A percentile compares a stretch with the other conserved stretches of the same genome.
Conservation (phyloP, 2,329 filamentous ascomycete genomes). For the Pseudocercospora pini-densiflorae region DNA sequence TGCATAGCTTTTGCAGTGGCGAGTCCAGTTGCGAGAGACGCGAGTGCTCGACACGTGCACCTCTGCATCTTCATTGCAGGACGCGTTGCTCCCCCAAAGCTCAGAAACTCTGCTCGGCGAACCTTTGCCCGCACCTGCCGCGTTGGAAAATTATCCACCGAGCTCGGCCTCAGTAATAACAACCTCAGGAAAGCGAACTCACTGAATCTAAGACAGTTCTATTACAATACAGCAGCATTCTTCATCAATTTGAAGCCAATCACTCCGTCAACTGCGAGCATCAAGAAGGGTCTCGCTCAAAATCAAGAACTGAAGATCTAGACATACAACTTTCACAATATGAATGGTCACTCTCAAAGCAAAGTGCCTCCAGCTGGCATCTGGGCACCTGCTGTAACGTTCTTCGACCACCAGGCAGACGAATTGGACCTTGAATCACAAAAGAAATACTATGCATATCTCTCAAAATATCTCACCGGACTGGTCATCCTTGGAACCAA, state of each 20-base stretch:
- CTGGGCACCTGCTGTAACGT: conserved; percentile 50
- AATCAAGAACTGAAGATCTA: not conserved
- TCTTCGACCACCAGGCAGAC: conserved; percentile 48
- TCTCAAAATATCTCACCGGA: conserved; percentile 49
- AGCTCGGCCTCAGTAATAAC: not conserved
- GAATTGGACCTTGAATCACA: conserved; percentile 49
- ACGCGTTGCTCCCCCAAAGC: not conserved
- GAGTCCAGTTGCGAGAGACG: not conserved
- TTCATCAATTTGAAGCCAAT: not conserved
- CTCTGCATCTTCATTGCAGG: not conserved
- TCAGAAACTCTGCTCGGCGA: conserved; percentile 6
- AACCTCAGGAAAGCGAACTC: not conserved
- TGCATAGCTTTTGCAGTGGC: not conserved
- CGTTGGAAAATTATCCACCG: conserved; percentile 2
- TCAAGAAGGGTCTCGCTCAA: not conserved
- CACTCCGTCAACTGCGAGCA: not conserved
- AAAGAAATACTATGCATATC: conserved; percentile 50
- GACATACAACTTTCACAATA: conserved; percentile 9
- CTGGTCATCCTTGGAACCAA: conserved; percentile 54
- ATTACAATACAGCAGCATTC: too few relatives aligned
- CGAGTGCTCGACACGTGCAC: not conserved
- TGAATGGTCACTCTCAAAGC: conserved; percentile 24
- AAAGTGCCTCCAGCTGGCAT: conserved; percentile 58
- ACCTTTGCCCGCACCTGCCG: conserved; percentile 8
- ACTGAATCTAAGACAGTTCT: not conserved